These are phyloP conservation scores for Calonectria montana DNA, from an alignment of 2,329 filamentous ascomycete species.

Conservation along the genomic window DNA sequence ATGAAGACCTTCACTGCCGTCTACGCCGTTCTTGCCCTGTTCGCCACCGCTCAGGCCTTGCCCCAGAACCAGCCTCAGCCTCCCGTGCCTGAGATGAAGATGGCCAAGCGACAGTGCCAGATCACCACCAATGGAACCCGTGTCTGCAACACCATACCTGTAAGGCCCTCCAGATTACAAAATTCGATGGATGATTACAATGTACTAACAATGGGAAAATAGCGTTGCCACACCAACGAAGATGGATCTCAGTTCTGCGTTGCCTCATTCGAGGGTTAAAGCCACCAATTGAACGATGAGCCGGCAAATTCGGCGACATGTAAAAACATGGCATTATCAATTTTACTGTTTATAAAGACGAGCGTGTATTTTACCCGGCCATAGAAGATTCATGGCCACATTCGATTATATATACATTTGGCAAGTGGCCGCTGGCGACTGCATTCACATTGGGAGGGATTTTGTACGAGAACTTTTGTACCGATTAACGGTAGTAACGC, in stretches of 20 bases:
- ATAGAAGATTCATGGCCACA: neutral
- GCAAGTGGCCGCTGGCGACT: neutral
- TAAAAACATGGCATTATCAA: neutral
- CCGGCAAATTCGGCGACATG: neutral
- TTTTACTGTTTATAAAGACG: neutral
- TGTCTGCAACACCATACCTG: slow-evolving; percentile 1
- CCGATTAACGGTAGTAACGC: neutral
- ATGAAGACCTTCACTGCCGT: neutral
- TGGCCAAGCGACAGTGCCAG: slow-evolving; percentile 2
- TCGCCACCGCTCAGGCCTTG: neutral
- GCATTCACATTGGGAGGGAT: neutral
- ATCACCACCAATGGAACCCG: neutral
- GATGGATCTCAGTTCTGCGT: slow-evolving; percentile 3
- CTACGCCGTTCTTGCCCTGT: neutral
- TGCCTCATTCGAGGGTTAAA: slow-evolving; percentile 1
- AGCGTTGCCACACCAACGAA: slow-evolving; percentile 1
- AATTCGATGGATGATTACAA: neutral
- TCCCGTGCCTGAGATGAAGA: neutral
- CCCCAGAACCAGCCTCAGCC: neutral
- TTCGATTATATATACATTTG: neutral
- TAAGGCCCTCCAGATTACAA: neutral
- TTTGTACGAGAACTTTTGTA: neutral
- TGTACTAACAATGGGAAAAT: neutral
- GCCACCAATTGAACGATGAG: neutral
- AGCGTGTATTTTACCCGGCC: neutral